A percentile compares a stretch with the other conserved stretches of the same genome.
phyloP scores from a whole-genome alignment of 768 basidiomycete species.

The Psilocybe tampanensis region DNA sequence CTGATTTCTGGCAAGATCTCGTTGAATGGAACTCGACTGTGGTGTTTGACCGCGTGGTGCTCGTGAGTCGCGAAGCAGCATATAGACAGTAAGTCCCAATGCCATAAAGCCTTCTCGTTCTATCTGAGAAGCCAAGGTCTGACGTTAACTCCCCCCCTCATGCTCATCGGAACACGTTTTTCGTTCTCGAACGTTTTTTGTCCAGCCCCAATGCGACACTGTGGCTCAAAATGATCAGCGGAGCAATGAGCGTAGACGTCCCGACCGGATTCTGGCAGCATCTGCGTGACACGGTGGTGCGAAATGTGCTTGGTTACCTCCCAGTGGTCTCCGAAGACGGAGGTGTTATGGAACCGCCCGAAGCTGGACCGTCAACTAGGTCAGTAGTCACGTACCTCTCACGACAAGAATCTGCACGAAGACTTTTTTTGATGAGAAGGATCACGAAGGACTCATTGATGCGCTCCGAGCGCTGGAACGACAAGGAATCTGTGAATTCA shows the following conservation, averaged over 20 bases:
- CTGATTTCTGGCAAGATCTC: slow-evolving; percentile 67
- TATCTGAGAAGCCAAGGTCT: slow-evolving; percentile 3
- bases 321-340: slow-evolving; percentile 21
- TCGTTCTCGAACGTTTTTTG: slow-evolving; percentile 8
- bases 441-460: slow-evolving; percentile 23
- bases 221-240: slow-evolving; percentile 41
- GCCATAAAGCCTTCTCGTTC: slow-evolving; percentile 5
- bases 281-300: slow-evolving; percentile 29
- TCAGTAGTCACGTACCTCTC: slow-evolving; percentile 59
- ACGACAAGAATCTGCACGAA: slow-evolving; percentile 42
- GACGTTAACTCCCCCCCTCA: slow-evolving; percentile 13
- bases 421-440: slow-evolving; percentile 21
- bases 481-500: slow-evolving; percentile 24
- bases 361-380: slow-evolving; percentile 10
- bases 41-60: slow-evolving; percentile 61
- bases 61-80: slow-evolving; percentile 66
- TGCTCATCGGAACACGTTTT: slow-evolving; percentile 20
- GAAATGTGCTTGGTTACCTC: slow-evolving; percentile 34
- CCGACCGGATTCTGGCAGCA: slow-evolving; percentile 37
- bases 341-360: slow-evolving; percentile 14
- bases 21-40: slow-evolving; percentile 45
- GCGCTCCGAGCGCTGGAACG: slow-evolving; percentile 23
- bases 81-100: slow-evolving; percentile 38
- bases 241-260: slow-evolving; percentile 31
- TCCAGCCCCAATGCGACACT: slow-evolving; percentile 26